Percentiles rank a stretch among this genome's conserved stretches.
Conservation (phyloP, 805 yeast species). For the Zygotorulaspora florentina region DNA sequence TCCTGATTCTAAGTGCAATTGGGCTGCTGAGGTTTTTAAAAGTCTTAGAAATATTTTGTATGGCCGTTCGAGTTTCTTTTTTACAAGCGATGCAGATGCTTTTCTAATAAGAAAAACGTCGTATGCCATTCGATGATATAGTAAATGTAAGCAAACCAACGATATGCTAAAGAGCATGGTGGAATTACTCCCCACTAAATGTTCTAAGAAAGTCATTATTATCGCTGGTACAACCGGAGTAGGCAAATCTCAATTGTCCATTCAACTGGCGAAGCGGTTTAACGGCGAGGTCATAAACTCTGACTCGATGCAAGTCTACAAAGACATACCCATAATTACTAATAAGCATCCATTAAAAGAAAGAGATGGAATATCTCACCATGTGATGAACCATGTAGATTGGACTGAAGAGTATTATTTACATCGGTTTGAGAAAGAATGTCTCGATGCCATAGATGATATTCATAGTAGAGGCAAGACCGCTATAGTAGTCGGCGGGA, state of each 20-base stretch:
- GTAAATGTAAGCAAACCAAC: too few relatives aligned
- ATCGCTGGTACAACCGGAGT: conserved; percentile 95
- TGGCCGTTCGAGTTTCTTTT: too few relatives aligned
- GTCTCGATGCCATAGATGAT: conserved; percentile 53
- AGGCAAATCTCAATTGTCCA: conserved; percentile 75
- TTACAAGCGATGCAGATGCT: too few relatives aligned
- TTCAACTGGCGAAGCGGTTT: conserved; percentile 65
- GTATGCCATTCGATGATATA: too few relatives aligned
- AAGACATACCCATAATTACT: conserved; percentile 67
- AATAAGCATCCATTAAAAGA: conserved; percentile 87
- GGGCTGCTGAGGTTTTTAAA: too few relatives aligned
- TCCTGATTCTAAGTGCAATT: too few relatives aligned
- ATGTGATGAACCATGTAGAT: conserved; percentile 75
- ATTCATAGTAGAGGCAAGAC: conserved; percentile 64
- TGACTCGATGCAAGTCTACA: conserved; percentile 95
- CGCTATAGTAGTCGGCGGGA: conserved; percentile 93
- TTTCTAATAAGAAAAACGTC: not conserved
- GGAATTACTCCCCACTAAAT: conserved; percentile 2
- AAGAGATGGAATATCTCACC: conserved; percentile 72
- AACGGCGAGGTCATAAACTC: conserved; percentile 92
- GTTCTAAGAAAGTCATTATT: conserved; percentile 46
- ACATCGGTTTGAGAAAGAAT: conserved; percentile 74
- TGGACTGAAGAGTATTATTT: conserved; percentile 83
- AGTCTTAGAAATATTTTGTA: too few relatives aligned
- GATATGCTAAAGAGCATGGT: conserved; percentile 9